Conservation (phyloP, 2,329 filamentous ascomycete genomes). For the Cercospora berteroae region DNA sequence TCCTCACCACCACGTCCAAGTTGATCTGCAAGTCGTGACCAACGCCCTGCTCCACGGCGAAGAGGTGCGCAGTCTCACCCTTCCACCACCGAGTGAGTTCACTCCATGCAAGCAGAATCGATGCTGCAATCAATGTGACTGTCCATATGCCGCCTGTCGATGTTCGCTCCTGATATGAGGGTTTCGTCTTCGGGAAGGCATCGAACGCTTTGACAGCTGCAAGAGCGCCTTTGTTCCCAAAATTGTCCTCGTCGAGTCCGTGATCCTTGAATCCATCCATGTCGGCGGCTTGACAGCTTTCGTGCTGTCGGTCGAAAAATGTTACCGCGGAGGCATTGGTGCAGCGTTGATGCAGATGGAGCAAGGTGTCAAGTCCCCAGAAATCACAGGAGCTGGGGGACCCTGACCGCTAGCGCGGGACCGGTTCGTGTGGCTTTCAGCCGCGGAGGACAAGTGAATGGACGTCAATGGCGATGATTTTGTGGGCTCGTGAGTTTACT, state of each 20-base stretch:
- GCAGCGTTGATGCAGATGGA: background rate
- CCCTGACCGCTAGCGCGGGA: background rate
- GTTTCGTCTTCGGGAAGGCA: conserved; percentile 96
- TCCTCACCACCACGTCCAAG: conserved; percentile 85
- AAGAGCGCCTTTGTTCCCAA: conserved; percentile 63
- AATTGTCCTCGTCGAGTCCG: conserved; percentile 72
- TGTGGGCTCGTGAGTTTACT: background rate
- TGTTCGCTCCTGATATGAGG: conserved; percentile 83
- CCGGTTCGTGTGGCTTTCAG: background rate
- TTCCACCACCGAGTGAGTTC: conserved; percentile 81
- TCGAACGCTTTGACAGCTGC: conserved; percentile 78
- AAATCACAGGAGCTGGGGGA: conserved; percentile 3
- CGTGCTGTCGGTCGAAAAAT: conserved; percentile 7
- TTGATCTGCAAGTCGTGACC: conserved; percentile 89
- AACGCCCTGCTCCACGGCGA: conserved; percentile 89
- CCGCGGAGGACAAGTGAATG: conserved; percentile 1
- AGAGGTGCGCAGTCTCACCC: conserved; percentile 81
- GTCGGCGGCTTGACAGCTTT: conserved; percentile 9
- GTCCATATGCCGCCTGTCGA: conserved; percentile 92
- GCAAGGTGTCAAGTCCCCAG: conserved; percentile 7
- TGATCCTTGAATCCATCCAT: conserved; percentile 80
- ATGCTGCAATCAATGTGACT: conserved; percentile 72
- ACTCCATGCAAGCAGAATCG: conserved; percentile 69
- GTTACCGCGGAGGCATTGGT: conserved; percentile 24
- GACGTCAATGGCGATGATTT: background rate